Conservation (phyloP, 139 green algal species). For the Coccomyxa sp. region DNA sequence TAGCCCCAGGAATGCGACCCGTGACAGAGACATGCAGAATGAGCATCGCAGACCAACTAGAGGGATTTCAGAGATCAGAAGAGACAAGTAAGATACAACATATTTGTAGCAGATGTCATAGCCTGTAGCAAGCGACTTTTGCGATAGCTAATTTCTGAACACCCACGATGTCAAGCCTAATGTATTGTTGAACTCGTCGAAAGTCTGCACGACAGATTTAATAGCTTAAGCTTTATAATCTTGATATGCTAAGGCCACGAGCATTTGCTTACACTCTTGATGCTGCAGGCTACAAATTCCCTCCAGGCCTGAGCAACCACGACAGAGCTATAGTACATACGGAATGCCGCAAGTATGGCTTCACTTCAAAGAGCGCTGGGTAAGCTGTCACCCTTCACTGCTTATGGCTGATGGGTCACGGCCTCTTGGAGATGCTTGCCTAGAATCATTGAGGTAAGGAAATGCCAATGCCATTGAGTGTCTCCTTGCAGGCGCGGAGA, state of each 20-base stretch:
- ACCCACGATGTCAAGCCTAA: not conserved
- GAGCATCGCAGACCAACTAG: constrained; percentile 31
- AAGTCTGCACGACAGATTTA: too few relatives aligned
- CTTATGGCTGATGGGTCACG: too few relatives aligned
- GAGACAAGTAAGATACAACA: constrained; percentile 18
- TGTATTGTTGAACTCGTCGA: not conserved
- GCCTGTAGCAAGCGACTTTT: not conserved
- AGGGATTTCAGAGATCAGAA: constrained; percentile 31
- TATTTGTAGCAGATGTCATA: not conserved
- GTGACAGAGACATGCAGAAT: constrained; percentile 39
- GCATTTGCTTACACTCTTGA: too few relatives aligned
- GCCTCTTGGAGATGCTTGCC: too few relatives aligned
- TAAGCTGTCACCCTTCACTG: constrained; percentile 12
- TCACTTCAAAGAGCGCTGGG: constrained; percentile 49
- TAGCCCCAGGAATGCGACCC: constrained; percentile 33
- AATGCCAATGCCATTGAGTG: not conserved
- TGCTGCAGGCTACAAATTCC: constrained; percentile 59
- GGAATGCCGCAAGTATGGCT: constrained; percentile 62
- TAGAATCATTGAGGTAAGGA: too few relatives aligned
- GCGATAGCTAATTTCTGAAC: not conserved
- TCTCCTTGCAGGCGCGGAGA: constrained; percentile 12
- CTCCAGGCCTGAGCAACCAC: constrained; percentile 60
- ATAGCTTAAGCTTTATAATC: not conserved
- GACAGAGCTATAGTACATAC: constrained; percentile 69
- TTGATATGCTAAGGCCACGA: too few relatives aligned